A percentile compares a stretch with the other conserved stretches of the same genome.
phyloP scores from a whole-genome alignment of 179 eudicot species.

The Beta macrorhiza region DNA sequence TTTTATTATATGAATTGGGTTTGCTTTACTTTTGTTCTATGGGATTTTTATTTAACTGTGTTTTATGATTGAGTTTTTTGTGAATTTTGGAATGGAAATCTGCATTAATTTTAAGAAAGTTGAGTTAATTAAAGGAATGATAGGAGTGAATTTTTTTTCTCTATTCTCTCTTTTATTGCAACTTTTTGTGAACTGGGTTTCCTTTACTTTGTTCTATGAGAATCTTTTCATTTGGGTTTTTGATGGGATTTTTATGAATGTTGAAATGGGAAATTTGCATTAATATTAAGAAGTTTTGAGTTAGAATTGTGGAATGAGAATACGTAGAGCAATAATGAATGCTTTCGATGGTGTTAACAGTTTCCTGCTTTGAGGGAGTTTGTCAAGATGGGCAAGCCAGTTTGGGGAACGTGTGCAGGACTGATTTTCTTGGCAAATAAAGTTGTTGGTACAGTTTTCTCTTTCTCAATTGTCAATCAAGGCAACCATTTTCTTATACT shows the following conservation, averaged over 20 bases:
- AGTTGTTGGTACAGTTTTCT: slow-evolving; percentile 53
- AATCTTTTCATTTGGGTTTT: not conserved
- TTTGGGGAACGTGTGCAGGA: slow-evolving; percentile 99
- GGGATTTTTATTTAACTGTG: not conserved
- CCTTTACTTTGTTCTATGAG: not conserved
- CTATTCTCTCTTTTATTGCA: too few species aligned
- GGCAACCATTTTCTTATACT: not conserved
- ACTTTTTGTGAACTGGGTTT: not conserved
- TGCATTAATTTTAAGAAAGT: not conserved
- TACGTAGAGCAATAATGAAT: not conserved
- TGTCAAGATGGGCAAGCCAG: slow-evolving; percentile 86
- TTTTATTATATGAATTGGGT: not conserved
- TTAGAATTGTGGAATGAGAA: not conserved
- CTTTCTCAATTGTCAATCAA: slow-evolving; percentile 10
- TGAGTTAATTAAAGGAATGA: not conserved
- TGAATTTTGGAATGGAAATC: not conserved
- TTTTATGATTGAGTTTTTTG: not conserved
- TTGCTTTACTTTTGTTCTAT: not conserved
- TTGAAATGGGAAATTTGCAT: not conserved
- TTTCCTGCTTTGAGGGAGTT: slow-evolving; percentile 93
- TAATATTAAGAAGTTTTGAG: not conserved
- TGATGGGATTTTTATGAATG: not conserved
- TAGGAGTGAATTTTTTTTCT: too few species aligned
- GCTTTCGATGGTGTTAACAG: slow-evolving; percentile 35
- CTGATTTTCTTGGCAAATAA: slow-evolving; percentile 88